A percentile compares a stretch with the other conserved stretches of the same genome.
phyloP scores from a whole-genome alignment of 2,329 filamentous ascomycete genomes.

The Graphilbum ipis-grandicollis region DNA sequence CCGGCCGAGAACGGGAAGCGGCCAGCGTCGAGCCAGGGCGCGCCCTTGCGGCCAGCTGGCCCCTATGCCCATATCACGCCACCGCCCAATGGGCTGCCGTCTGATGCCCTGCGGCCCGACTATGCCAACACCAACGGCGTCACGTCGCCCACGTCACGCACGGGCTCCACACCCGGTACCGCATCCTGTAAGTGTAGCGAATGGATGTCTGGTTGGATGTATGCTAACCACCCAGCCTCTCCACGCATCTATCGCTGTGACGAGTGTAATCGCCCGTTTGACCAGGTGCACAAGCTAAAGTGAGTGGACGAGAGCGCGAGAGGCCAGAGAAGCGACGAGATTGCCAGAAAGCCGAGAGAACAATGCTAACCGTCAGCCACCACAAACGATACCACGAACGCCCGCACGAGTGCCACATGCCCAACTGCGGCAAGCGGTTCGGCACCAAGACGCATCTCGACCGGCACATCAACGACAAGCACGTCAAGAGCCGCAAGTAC shows the following conservation, averaged over 20 bases:
- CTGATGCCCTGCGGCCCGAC: too few species aligned
- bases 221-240: constrained; percentile 8
- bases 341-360: too few species aligned
- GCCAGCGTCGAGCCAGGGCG: too few species aligned
- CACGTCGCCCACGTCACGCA: constrained; percentile 20
- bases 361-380: constrained; percentile 20
- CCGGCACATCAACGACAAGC: constrained; percentile 44
- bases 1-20: too few species aligned
- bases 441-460: constrained; percentile 45
- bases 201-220: constrained; percentile 5
- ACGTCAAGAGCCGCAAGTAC: constrained; percentile 41
- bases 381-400: constrained; percentile 45
- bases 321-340: too few species aligned
- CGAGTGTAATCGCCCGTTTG: constrained; percentile 28
- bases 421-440: constrained; percentile 35
- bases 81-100: too few species aligned
- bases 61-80: too few species aligned
- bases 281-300: constrained; percentile 44
- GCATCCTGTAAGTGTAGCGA: constrained; percentile 12
- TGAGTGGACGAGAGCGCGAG: too few species aligned
- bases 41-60: too few species aligned
- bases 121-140: constrained; percentile 10
- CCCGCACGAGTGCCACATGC: constrained; percentile 24
- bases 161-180: constrained; percentile 6
- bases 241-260: constrained; percentile 20